Percentiles rank a stretch among this genome's conserved stretches.
Evolutionary conservation across 176 grass and related monocot species (phyloP).

Genomic region (Oryza longistaminata): DNA sequence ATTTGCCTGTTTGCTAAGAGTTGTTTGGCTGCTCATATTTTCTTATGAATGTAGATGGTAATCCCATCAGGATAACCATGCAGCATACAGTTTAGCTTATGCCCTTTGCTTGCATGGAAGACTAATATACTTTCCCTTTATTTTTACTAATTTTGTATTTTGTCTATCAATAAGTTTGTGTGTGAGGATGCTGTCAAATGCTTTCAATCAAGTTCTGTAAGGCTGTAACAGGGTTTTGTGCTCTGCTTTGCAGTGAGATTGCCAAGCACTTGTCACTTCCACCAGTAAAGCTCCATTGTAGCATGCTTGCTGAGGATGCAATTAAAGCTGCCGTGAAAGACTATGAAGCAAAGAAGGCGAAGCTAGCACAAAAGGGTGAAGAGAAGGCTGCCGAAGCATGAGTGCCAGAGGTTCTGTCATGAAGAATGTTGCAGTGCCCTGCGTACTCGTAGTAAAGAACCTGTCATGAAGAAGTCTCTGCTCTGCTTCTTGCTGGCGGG

Average conservation of each 20-base stretch:
- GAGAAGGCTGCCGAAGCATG: constrained; percentile 51
- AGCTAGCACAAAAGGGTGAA: constrained; percentile 26
- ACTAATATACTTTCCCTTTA: background rate
- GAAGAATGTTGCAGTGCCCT: background rate
- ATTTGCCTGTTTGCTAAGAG: background rate
- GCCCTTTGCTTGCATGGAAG: background rate
- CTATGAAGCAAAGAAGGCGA: constrained; percentile 79
- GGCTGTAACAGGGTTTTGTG: background rate
- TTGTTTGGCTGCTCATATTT: constrained; percentile 8
- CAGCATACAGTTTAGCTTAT: background rate
- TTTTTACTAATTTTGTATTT: background rate
- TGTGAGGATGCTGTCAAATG: background rate
- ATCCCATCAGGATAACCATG: background rate
- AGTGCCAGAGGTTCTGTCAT: background rate
- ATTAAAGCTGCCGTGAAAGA: constrained; percentile 98
- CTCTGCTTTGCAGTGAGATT: constrained; percentile 66
- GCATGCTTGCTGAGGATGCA: constrained; percentile 96
- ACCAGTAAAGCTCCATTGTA: constrained; percentile 97
- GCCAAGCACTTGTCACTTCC: constrained; percentile 96
- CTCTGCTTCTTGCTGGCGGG: background rate
- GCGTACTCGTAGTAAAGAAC: background rate
- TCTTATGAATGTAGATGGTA: background rate
- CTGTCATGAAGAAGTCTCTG: background rate
- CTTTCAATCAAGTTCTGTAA: background rate
- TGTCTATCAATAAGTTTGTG: background rate